Evolutionary conservation across 352 stramenopile species (phyloP).

Genomic region (Phytophthora melonis): DNA sequence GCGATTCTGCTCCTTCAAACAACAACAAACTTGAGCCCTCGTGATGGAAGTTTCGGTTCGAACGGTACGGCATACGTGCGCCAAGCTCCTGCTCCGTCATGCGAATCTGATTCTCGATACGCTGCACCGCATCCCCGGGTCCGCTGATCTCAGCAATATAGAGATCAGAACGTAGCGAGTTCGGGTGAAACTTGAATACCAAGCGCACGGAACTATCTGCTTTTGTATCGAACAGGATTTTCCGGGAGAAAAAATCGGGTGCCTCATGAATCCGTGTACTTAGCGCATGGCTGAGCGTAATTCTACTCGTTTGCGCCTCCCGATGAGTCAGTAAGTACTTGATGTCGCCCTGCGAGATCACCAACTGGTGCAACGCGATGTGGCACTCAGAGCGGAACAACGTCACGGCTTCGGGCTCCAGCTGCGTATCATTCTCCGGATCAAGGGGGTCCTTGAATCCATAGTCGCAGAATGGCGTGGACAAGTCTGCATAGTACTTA

Average conservation of each 20-base stretch:
- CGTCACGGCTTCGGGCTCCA: slow-evolving; percentile 50
- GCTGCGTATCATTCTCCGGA: slow-evolving; percentile 66
- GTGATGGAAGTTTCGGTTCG: slow-evolving; percentile 63
- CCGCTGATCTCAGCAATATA: slow-evolving; percentile 78
- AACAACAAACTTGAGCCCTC: slow-evolving; percentile 71
- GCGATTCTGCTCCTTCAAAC: slow-evolving; percentile 76
- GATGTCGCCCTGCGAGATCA: slow-evolving; percentile 71
- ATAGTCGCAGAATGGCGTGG: slow-evolving; percentile 54
- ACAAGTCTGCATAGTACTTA: slow-evolving; percentile 60
- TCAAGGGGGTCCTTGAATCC: slow-evolving; percentile 73
- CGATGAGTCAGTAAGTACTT: slow-evolving; percentile 61
- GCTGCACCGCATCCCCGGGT: slow-evolving; percentile 66
- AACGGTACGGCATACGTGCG: slow-evolving; percentile 47
- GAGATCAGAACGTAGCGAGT: slow-evolving; percentile 70
- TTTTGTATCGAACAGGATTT: slow-evolving; percentile 67
- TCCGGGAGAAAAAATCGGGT: slow-evolving; percentile 72
- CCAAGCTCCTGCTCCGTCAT: slow-evolving; percentile 76
- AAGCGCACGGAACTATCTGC: slow-evolving; percentile 43
- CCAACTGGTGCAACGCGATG: slow-evolving; percentile 67
- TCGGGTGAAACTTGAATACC: slow-evolving; percentile 61
- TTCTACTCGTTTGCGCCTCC: slow-evolving; percentile 59
- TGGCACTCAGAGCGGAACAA: slow-evolving; percentile 73
- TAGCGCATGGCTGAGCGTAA: slow-evolving; percentile 79
- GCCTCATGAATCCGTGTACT: slow-evolving; percentile 66
- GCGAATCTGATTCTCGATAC: slow-evolving; percentile 71